A percentile compares a stretch with the other conserved stretches of the same genome.
These are phyloP conservation scores for Scutellaria minor DNA, from an alignment of 257 asterid species.

Conservation along the genomic window DNA sequence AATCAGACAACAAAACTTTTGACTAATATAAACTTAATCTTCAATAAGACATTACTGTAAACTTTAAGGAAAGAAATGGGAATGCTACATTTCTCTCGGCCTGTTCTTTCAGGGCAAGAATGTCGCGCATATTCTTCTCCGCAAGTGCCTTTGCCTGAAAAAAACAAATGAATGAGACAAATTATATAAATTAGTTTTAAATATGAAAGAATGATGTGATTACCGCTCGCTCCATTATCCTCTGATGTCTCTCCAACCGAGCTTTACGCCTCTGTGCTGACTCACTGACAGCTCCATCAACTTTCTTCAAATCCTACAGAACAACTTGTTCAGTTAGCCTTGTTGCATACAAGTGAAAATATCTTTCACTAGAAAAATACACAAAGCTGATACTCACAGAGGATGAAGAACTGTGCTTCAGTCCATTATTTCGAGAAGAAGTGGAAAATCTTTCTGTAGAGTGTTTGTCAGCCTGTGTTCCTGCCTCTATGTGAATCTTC, in stretches of 20 bases:
- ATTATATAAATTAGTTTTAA: conserved; percentile 22
- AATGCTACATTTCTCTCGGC: conserved; percentile 80
- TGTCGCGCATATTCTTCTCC: conserved; percentile 87
- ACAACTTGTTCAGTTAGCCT: conserved; percentile 33
- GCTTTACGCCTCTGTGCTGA: conserved; percentile 88
- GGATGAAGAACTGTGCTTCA: conserved; percentile 76
- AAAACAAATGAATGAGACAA: conserved; percentile 20
- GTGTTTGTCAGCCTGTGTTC: conserved; percentile 49
- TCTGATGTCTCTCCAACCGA: conserved; percentile 81
- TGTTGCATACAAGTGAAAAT: conserved; percentile 11
- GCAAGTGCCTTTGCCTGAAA: conserved; percentile 92
- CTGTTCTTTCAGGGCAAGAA: conserved; percentile 88
- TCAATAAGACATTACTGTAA: conserved; percentile 1
- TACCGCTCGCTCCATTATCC: conserved; percentile 94
- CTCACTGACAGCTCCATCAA: conserved; percentile 58
- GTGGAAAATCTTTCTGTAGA: conserved; percentile 43
- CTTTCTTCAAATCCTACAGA: conserved; percentile 69
- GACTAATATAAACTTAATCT: background rate
- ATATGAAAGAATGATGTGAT: conserved; percentile 29
- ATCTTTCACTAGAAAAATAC: conserved; percentile 21
- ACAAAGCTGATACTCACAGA: conserved; percentile 56
- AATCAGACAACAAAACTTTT: conserved; percentile 34
- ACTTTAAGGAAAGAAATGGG: conserved; percentile 3
- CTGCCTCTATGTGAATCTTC: conserved; percentile 51
- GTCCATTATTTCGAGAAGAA: conserved; percentile 50